These are phyloP conservation scores for Monosporascus sp. DNA, from an alignment of 2,329 filamentous ascomycete species.

Conservation along the genomic window DNA sequence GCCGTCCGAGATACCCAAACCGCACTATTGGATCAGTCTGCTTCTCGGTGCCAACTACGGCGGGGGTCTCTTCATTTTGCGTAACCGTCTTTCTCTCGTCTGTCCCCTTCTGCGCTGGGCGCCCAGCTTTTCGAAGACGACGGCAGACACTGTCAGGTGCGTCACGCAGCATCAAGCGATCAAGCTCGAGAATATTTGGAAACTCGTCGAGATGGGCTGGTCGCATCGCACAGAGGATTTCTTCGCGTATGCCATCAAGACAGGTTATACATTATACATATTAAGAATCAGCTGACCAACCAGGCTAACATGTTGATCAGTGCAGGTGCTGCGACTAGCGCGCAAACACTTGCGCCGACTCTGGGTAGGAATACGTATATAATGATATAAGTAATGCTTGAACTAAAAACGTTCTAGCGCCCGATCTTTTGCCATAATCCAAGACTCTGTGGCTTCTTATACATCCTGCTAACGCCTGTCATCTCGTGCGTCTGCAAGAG, in stretches of 20 bases:
- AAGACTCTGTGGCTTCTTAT: conserved; percentile 7
- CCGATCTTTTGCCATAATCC: no score
- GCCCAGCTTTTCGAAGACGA: conserved; percentile 3
- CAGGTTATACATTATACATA: conserved; percentile 3
- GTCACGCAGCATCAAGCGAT: conserved; percentile 3
- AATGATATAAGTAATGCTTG: no score
- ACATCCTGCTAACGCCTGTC: conserved; percentile 1
- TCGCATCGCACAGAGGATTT: conserved; percentile 9
- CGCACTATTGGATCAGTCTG: conserved; percentile 13
- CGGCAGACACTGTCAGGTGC: conserved; percentile 2
- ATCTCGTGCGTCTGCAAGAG: conserved; percentile 3
- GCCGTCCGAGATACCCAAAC: conserved; percentile 4
- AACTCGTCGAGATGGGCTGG: conserved; percentile 10
- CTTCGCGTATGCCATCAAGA: conserved; percentile 7
- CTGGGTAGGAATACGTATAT: no score
- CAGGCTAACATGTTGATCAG: conserved; percentile 9
- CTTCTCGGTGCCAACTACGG: conserved; percentile 8
- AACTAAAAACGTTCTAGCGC: no score
- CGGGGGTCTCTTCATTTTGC: conserved; percentile 3
- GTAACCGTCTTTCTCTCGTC: conserved; percentile 9
- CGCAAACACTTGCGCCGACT: conserved; percentile 10
- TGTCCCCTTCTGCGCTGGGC: conserved; percentile 2
- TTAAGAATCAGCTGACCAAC: conserved; percentile 4
- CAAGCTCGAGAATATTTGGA: conserved; percentile 9
- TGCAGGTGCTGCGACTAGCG: conserved; percentile 15